Evolutionary conservation across 495 filamentous ascomycete genomes (phyloP).

Genomic region (Lepidopterella palustris): DNA sequence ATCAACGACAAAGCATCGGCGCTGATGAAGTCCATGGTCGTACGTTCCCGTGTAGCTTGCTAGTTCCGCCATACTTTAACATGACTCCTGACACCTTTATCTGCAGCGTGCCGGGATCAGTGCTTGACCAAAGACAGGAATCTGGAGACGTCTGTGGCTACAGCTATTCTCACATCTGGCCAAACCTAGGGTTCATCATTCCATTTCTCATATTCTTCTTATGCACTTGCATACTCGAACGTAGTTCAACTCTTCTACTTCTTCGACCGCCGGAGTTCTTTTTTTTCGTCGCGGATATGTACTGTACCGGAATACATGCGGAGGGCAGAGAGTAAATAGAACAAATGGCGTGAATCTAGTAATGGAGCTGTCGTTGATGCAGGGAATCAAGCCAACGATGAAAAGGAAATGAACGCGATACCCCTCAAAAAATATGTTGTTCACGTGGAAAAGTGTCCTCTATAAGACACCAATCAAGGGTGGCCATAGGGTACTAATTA

Average conservation of each 20-base stretch:
- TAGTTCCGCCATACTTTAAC: conserved; percentile 11
- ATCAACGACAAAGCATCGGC: conserved; percentile 50
- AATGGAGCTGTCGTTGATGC: neutral
- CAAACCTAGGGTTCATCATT: conserved; percentile 21
- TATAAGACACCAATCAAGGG: conserved; percentile 19
- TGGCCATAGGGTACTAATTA: conserved; percentile 2
- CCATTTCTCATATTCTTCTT: conserved; percentile 10
- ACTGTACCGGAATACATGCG: neutral
- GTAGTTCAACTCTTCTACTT: conserved; percentile 45
- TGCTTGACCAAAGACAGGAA: neutral
- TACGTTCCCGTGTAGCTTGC: conserved; percentile 9
- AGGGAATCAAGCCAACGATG: conserved; percentile 36
- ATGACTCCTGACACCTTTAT: neutral
- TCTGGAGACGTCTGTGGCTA: conserved; percentile 4
- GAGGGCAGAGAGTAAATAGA: neutral
- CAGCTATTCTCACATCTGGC: conserved; percentile 8
- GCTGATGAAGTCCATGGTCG: conserved; percentile 21
- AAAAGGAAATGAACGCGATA: conserved; percentile 39
- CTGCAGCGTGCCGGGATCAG: conserved; percentile 6
- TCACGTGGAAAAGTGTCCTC: conserved; percentile 17
- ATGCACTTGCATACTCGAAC: conserved; percentile 41
- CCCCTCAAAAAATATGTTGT: conserved; percentile 32
- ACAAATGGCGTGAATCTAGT: neutral
- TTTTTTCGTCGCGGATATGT: conserved; percentile 43
- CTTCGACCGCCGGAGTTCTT: conserved; percentile 48